Percentiles rank a stretch among this genome's conserved stretches.
These are phyloP conservation scores for Avicennia marina DNA, from an alignment of 257 asterid species.

Conservation along the genomic window DNA sequence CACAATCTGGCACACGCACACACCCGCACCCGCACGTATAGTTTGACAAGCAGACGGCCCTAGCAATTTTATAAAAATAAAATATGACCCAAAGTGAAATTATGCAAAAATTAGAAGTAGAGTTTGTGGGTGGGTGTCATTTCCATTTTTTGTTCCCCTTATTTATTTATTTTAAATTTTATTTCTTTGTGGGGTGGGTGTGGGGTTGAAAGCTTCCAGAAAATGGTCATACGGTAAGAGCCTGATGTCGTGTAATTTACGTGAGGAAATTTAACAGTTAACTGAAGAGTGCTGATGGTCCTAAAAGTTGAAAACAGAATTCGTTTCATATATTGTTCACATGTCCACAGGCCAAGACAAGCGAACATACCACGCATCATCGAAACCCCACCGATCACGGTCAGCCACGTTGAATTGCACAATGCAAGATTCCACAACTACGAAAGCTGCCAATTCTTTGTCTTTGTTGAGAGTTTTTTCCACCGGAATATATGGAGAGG, in stretches of 20 bases:
- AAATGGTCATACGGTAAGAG: no score
- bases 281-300: neutral
- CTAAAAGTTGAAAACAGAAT: neutral
- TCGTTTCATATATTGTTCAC: constrained; percentile 1
- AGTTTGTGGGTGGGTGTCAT: no score
- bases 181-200: no score
- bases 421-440: neutral
- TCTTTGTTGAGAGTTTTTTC: neutral
- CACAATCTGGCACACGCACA: neutral
- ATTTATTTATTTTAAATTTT: no score
- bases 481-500: neutral
- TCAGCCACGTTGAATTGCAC: neutral
- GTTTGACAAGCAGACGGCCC: no score
- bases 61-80: no score
- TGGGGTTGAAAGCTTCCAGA: no score
- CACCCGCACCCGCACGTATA: no score
- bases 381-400: neutral
- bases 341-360: neutral
- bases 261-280: no score
- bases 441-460: neutral
- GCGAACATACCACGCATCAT: neutral
- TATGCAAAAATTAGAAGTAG: no score
- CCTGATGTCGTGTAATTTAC: neutral
- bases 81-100: no score
- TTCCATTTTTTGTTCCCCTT: no score